Percentiles rank a stretch among this genome's conserved stretches.
Conservation (phyloP, 2,329 filamentous ascomycete species). For the Stemphylium beticola region DNA sequence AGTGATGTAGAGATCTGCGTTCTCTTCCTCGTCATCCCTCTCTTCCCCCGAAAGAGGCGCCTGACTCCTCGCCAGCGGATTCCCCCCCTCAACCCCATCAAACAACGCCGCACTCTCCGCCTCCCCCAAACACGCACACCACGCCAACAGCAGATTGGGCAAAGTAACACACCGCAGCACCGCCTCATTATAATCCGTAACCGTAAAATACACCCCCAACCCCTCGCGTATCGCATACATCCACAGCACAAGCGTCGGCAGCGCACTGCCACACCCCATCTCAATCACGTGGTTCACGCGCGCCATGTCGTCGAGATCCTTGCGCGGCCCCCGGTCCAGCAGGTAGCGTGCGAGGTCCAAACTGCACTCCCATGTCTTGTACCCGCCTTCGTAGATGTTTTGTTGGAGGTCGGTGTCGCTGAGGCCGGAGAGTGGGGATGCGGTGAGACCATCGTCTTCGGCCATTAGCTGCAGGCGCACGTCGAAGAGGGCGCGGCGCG, state of each 20-base stretch:
- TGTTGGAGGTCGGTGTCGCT: slow-evolving; percentile 71
- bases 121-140: slow-evolving; percentile 49
- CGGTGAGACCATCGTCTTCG: slow-evolving; percentile 56
- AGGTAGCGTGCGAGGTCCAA: slow-evolving; percentile 75
- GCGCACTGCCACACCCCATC: slow-evolving; percentile 79
- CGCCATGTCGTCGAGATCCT: slow-evolving; percentile 57
- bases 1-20: slow-evolving; percentile 69
- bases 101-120: slow-evolving; percentile 23
- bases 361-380: slow-evolving; percentile 90
- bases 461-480: slow-evolving; percentile 82
- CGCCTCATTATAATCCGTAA: slow-evolving; percentile 81
- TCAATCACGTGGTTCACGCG: slow-evolving; percentile 59
- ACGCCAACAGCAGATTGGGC: slow-evolving; percentile 77
- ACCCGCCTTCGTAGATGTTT: slow-evolving; percentile 84
- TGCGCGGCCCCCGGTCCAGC: slow-evolving; percentile 56
- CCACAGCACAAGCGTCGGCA: slow-evolving; percentile 75
- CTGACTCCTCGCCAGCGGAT: slow-evolving; percentile 18
- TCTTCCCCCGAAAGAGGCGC: no score
- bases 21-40: not conserved
- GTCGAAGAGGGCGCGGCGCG: slow-evolving; percentile 81
- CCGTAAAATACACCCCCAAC: slow-evolving; percentile 63
- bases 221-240: slow-evolving; percentile 63
- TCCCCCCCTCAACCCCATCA: slow-evolving; percentile 18
- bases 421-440: slow-evolving; percentile 38
- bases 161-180: slow-evolving; percentile 80